These are phyloP conservation scores for Dactylellina haptotyla DNA, from an alignment of 2,329 filamentous ascomycete species.

Conservation along the genomic window DNA sequence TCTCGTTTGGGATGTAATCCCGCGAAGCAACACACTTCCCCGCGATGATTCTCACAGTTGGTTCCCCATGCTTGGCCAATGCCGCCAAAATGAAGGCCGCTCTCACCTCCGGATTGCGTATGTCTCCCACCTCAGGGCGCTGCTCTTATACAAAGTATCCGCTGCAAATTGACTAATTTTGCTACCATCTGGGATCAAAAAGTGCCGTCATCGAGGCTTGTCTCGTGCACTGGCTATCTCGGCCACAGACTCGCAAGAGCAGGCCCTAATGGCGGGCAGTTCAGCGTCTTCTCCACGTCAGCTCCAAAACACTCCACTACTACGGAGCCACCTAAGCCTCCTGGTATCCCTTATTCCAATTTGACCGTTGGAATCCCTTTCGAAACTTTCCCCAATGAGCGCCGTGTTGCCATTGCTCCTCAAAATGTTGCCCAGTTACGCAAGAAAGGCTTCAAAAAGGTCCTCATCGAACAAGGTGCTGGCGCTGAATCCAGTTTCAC, in stretches of 20 bases:
- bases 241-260: slow-evolving; percentile 27
- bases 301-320: slow-evolving; percentile 21
- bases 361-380: slow-evolving; percentile 81
- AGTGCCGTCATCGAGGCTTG: slow-evolving; percentile 37
- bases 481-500: slow-evolving; percentile 79
- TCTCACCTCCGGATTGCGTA: slow-evolving; percentile 43
- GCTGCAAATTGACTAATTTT: neutral
- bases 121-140: neutral
- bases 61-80: slow-evolving; percentile 40
- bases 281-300: slow-evolving; percentile 42
- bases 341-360: slow-evolving; percentile 70
- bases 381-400: slow-evolving; percentile 81
- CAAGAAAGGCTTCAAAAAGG: slow-evolving; percentile 82
- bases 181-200: neutral
- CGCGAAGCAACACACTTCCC: slow-evolving; percentile 25
- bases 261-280: slow-evolving; percentile 5
- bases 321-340: slow-evolving; percentile 27
- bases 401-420: slow-evolving; percentile 84
- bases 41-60: slow-evolving; percentile 49
- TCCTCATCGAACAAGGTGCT: slow-evolving; percentile 83
- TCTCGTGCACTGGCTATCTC: slow-evolving; percentile 34
- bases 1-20: slow-evolving; percentile 40
- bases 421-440: slow-evolving; percentile 82
- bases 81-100: slow-evolving; percentile 47
- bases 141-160: neutral